These are phyloP conservation scores for Pichia sp. DNA, from an alignment of 1,139 yeast species.

Conservation along the genomic window DNA sequence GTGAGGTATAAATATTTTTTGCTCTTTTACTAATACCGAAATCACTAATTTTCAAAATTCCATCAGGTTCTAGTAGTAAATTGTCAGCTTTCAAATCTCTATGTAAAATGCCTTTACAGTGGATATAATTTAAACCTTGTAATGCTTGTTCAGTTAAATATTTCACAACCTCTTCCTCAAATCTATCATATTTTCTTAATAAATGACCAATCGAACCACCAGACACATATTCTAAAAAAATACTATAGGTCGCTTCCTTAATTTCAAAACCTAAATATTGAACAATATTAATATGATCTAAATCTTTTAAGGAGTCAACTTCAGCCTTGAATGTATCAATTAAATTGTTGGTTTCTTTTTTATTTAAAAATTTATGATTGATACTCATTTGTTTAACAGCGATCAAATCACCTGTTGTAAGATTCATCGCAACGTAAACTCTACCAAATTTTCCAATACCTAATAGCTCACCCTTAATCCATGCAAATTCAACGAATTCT, in stretches of 20 bases:
- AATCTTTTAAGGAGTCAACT: constrained; percentile 88
- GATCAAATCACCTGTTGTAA: constrained; percentile 97
- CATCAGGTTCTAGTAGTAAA: constrained; percentile 79
- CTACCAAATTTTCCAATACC: constrained; percentile 98
- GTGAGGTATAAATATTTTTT: constrained; percentile 79
- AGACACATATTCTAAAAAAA: constrained; percentile 92
- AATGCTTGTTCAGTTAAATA: constrained; percentile 76
- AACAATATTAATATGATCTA: constrained; percentile 90
- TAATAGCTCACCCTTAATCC: constrained; percentile 96
- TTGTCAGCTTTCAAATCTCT: constrained; percentile 97
- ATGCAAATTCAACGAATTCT: constrained; percentile 77
- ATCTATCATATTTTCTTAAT: constrained; percentile 74
- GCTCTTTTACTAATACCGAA: constrained; percentile 94
- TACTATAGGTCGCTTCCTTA: constrained; percentile 65
- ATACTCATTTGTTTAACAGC: constrained; percentile 94
- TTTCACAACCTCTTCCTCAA: constrained; percentile 70
- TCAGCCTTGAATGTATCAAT: constrained; percentile 79
- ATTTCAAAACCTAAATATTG: constrained; percentile 93
- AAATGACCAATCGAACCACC: constrained; percentile 96
- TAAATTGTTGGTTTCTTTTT: constrained; percentile 50
- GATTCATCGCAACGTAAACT: constrained; percentile 86
- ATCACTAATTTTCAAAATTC: constrained; percentile 92
- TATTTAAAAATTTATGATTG: constrained; percentile 38
- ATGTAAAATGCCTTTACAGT: constrained; percentile 81
- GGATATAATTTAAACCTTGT: constrained; percentile 79